A percentile compares a stretch with the other conserved stretches of the same genome.
These are phyloP conservation scores for Flaveria linearis DNA, from an alignment of 129 eudicot species.

Conservation along the genomic window DNA sequence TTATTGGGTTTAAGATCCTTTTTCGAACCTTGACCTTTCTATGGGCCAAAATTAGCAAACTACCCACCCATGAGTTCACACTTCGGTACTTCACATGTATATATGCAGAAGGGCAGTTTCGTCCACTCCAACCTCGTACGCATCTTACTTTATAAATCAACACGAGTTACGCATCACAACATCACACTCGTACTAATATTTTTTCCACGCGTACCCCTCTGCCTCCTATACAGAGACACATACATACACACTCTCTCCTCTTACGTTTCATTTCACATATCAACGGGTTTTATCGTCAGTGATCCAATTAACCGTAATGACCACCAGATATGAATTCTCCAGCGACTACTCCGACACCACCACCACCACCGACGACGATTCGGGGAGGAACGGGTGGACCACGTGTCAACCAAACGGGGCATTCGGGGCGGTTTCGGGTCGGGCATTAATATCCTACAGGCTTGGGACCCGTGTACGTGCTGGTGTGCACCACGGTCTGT, in stretches of 20 bases:
- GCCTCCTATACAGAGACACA: not conserved
- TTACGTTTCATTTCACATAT: not conserved
- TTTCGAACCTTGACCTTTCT: too few relatives aligned
- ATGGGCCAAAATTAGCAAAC: too few relatives aligned
- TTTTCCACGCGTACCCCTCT: slow-evolving; percentile 31
- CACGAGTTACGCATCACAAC: slow-evolving; percentile 23
- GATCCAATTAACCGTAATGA: too few relatives aligned
- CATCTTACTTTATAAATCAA: not conserved
- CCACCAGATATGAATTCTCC: slow-evolving; percentile 33
- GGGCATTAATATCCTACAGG: slow-evolving; percentile 27
- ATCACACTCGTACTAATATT: slow-evolving; percentile 25
- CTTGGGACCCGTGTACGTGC: slow-evolving; percentile 80
- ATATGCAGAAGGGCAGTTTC: slow-evolving; percentile 1
- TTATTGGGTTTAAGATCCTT: too few relatives aligned
- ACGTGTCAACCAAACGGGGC: not conserved
- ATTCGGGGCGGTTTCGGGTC: not conserved
- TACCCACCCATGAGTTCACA: too few relatives aligned
- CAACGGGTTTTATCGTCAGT: too few relatives aligned
- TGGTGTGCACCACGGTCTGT: slow-evolving; percentile 67
- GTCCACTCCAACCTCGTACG: slow-evolving; percentile 1
- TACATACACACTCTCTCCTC: not conserved
- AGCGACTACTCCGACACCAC: slow-evolving; percentile 27
- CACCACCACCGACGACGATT: slow-evolving; percentile 18
- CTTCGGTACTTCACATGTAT: not conserved
- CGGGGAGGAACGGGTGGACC: slow-evolving; percentile 22